phyloP scores from a whole-genome alignment of 768 basidiomycete species.

The Trametes cingulata region DNA sequence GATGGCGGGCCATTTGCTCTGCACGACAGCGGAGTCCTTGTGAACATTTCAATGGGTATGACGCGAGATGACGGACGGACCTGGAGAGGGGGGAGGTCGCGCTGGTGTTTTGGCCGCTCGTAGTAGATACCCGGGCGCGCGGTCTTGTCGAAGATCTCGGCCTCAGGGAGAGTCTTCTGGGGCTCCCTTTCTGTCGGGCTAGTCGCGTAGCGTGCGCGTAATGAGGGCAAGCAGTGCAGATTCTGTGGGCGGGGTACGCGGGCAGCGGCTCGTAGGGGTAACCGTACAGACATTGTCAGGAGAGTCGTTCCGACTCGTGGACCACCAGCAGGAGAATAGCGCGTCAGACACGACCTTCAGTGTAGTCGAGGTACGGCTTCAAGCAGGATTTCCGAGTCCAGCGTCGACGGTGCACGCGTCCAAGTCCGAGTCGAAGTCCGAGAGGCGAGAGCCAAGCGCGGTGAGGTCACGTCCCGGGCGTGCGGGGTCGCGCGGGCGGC shows the following conservation, averaged over 20 bases:
- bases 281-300: slow-evolving; percentile 1
- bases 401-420: not conserved
- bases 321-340: not conserved
- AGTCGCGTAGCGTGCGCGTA: slow-evolving; percentile 7
- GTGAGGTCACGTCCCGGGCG: not conserved
- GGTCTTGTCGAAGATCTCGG: slow-evolving; percentile 45
- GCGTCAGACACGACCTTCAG: slow-evolving; percentile 1
- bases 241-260: not conserved
- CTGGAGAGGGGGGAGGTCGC: slow-evolving; percentile 46
- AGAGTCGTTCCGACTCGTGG: not conserved
- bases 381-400: too few species aligned
- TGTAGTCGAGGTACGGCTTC: slow-evolving; percentile 23
- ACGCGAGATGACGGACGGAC: slow-evolving; percentile 26
- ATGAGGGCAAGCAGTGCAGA: not conserved
- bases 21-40: not conserved
- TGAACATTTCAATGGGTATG: not conserved
- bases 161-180: slow-evolving; percentile 26
- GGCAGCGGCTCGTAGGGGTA: not conserved
- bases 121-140: slow-evolving; percentile 49
- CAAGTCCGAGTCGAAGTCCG: too few species aligned
- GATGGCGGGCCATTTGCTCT: slow-evolving; percentile 58
- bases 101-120: slow-evolving; percentile 37
- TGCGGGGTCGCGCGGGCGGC: slow-evolving; percentile 16
- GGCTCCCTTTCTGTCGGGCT: not conserved
- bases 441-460: too few species aligned